Conservation (phyloP, 1,284 basidiomycete genomes). For the Tremellales sp. region DNA sequence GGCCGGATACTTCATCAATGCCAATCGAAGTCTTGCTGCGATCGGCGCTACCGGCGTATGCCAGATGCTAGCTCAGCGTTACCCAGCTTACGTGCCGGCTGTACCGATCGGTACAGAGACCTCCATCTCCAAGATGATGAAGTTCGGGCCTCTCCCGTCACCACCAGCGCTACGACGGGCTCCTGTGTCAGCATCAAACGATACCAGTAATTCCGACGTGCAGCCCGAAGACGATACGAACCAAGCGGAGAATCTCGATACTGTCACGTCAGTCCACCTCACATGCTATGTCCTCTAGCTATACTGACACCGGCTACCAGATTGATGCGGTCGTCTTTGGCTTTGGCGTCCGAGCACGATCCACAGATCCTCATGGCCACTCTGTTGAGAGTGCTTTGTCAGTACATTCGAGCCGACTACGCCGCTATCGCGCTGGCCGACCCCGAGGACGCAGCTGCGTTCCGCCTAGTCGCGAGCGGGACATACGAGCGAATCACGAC, state of each 20-base stretch:
- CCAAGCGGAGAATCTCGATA: conserved; percentile 6
- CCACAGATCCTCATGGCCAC: conserved; percentile 30
- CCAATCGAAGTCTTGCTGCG: background rate
- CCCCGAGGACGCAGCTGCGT: conserved; percentile 14
- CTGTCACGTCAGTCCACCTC: conserved; percentile 4
- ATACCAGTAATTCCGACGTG: too few relatives aligned
- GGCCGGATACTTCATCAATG: background rate
- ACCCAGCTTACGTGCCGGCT: background rate
- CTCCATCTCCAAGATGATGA: too few relatives aligned
- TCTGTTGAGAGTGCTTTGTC: conserved; percentile 31
- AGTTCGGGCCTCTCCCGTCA: too few relatives aligned
- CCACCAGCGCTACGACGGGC: too few relatives aligned
- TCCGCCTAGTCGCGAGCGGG: conserved; percentile 33
- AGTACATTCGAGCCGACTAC: conserved; percentile 35
- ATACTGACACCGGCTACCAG: conserved; percentile 14
- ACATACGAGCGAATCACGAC: conserved; percentile 25
- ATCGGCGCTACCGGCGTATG: background rate
- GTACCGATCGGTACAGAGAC: too few relatives aligned
- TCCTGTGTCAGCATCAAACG: too few relatives aligned
- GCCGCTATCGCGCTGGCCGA: conserved; percentile 35
- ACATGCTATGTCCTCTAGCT: background rate
- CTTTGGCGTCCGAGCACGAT: conserved; percentile 35
- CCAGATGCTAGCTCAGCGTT: background rate
- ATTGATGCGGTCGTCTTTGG: conserved; percentile 35
- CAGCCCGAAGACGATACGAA: background rate